Evolutionary conservation across 2,329 filamentous ascomycete species (phyloP), one percentile per base, ranked within the genome.

Genomic region (Fusarium sororula): DNA sequence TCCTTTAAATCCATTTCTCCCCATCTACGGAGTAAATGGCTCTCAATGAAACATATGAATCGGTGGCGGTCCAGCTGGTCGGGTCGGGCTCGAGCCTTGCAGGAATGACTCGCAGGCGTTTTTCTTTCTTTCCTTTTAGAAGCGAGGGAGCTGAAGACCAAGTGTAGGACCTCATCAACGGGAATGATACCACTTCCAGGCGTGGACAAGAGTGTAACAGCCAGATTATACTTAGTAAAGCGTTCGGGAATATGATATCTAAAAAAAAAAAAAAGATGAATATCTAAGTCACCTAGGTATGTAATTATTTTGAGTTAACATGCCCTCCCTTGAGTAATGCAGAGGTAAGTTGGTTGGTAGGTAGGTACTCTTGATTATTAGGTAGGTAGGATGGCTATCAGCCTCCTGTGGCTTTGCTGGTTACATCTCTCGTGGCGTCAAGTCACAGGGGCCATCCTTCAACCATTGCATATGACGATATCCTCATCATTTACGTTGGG

Each of bases 101-200:
- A 73, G 30, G 61, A 44, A 73, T 73, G 70, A 66, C 56, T 48
- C 39, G 66, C 70, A 73, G 57, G 54, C 65, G 41, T 30, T 68
- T 53, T 32, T 45, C 37, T 22, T 54, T 22, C 28, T 26, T 24
- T 26, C 28, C 37, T 26, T 47, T 47, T 37, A 12, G n/a, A 35
- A 38, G 63, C 63, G 41, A 44, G 47, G 55, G 63, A 69, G 39
- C 54, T 30, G 54, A 39, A 35, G n/a, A 54, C 14, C 7, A 28
- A 12, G 24, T 38, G 51, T 12, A 38, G 51, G 20, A 28, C 32
- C 22, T 54, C 24, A 54, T 22, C 32, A 37, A 22, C 35, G 14
- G 15, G 20, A n/a, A 54, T 28, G 7, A 17, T 39, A 22, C 51
- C 35, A 38, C 18, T 22, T 38, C 24, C 10, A 38, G 35, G 51